Percentiles rank a stretch among this genome's conserved stretches.
phyloP scores from a whole-genome alignment of 208 protist species.

The Acanthamoeba quina region DNA sequence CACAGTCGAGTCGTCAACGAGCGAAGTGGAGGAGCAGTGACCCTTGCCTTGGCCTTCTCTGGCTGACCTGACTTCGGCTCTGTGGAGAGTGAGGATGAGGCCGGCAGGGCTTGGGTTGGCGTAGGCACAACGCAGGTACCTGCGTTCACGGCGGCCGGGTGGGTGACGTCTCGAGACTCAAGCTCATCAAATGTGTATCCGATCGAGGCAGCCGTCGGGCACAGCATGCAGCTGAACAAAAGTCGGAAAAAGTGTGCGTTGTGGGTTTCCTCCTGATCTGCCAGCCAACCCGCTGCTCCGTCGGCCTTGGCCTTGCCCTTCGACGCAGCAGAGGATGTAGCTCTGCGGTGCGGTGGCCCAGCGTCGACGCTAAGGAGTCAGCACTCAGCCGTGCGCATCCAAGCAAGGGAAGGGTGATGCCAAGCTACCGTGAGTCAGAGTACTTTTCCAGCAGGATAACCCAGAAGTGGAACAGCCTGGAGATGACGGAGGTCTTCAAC shows the following conservation, averaged over 20 bases:
- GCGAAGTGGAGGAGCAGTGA: background rate
- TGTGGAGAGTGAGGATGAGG: background rate
- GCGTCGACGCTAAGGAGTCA: background rate
- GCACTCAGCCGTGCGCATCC: background rate
- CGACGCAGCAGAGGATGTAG: background rate
- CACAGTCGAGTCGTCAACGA: constrained; percentile 46
- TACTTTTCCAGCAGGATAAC: constrained; percentile 82
- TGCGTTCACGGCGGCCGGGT: background rate
- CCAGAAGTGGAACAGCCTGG: constrained; percentile 80
- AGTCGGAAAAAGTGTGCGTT: constrained; percentile 37
- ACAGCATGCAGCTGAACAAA: constrained; percentile 50
- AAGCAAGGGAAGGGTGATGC: background rate
- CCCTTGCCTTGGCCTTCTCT: background rate
- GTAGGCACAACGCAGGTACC: background rate
- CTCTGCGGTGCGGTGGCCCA: background rate
- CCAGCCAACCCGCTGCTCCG: background rate
- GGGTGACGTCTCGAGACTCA: background rate
- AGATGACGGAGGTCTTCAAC: constrained; percentile 78
- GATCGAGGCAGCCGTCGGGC: constrained; percentile 26
- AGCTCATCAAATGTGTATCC: constrained; percentile 67
- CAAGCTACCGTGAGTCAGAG: background rate
- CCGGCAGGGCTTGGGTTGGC: background rate
- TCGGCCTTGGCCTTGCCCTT: constrained; percentile 30
- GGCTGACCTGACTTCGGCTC: background rate
- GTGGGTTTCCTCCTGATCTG: background rate